Base-by-base conservation (phyloP, 2,329 filamentous ascomycete genomes). In the Diaporthe caulivora region DNA sequence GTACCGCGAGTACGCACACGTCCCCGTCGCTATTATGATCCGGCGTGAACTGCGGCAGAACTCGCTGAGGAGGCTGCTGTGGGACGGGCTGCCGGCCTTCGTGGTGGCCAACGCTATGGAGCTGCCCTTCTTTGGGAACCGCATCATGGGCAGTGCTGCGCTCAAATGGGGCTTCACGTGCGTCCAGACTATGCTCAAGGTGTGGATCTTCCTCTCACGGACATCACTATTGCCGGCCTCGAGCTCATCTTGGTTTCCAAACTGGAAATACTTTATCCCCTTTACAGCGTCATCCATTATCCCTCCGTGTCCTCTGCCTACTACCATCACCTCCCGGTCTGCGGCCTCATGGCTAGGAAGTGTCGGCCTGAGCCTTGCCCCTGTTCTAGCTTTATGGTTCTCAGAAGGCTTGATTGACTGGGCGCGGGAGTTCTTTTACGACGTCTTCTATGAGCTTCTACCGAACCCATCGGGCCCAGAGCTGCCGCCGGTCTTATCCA, bases 231-330 rank as follows among this genome's bases (percentile, higher is more conserved):
- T 87, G 55, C 80, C 87, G 0, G 78, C 81, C 17, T 82, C 76
- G 13, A 80, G 80, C 9, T 81, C 76, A 17, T 81, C 80, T 10
- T 81, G 79, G 79, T 79, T 90, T 3, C 89, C 89, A 0, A 79
- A 78, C 10, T 81, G 82, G 49, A 82, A 79, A 7, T 91, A 87
- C 78, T 90, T 90, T 76, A 77, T 91, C 24, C 89, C 89, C 0
- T 91, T 90, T 62, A 86, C 87, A 17, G 77, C 81, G 10, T 80
- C 84, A 17, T 91, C 89, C 0, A 88, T 87, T 0, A 86, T 90
- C 37, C 79, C 82, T 1, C 79, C 86, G 0, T 88, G 87, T 2
- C 84, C 86, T 2, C 80, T 83, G 0, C 83, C 84, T 0, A 75
- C 80, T 5, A 82, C 84, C 3, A 78, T 87, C 24, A 83, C 80